Conservation (phyloP, 192 early-diverging fungal species). For the Spizellomyces punctatus region DNA sequence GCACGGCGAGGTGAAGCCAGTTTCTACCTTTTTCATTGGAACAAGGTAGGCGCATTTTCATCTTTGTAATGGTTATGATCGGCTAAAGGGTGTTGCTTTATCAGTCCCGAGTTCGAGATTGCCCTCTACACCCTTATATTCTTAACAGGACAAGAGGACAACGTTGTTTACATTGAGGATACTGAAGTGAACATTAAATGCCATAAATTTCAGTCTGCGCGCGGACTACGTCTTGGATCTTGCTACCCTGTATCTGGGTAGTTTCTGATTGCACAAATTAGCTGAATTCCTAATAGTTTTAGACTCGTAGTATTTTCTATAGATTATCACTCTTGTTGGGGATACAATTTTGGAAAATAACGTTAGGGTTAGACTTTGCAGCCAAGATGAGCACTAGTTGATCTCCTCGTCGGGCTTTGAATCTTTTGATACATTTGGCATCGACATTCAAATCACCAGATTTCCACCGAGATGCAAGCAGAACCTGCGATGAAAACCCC, state of each 20-base stretch:
- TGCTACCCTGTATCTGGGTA: constrained; percentile 29
- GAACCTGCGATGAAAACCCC: no score
- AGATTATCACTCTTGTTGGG: no score
- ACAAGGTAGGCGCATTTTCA: constrained; percentile 3
- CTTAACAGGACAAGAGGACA: constrained; percentile 31
- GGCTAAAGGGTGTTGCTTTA: not conserved
- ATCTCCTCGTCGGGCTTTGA: no score
- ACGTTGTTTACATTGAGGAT: constrained; percentile 25
- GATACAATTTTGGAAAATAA: no score
- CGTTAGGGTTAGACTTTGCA: no score
- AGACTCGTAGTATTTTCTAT: no score
- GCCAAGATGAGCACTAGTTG: no score
- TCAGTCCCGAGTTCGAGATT: constrained; percentile 42
- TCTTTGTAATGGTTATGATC: not conserved
- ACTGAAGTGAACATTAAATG: constrained; percentile 33
- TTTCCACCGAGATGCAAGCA: no score
- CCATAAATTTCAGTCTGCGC: constrained; percentile 22
- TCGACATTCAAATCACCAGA: no score
- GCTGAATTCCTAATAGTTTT: no score
- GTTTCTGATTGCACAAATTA: no score
- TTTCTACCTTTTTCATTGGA: constrained; percentile 43
- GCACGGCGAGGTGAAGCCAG: constrained; percentile 43
- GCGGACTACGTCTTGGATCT: constrained; percentile 24
- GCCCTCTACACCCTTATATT: constrained; percentile 44
- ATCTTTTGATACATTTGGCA: no score